Base-by-base conservation (phyloP, 139 green algal species). In the Haematococcus lacustris region DNA sequence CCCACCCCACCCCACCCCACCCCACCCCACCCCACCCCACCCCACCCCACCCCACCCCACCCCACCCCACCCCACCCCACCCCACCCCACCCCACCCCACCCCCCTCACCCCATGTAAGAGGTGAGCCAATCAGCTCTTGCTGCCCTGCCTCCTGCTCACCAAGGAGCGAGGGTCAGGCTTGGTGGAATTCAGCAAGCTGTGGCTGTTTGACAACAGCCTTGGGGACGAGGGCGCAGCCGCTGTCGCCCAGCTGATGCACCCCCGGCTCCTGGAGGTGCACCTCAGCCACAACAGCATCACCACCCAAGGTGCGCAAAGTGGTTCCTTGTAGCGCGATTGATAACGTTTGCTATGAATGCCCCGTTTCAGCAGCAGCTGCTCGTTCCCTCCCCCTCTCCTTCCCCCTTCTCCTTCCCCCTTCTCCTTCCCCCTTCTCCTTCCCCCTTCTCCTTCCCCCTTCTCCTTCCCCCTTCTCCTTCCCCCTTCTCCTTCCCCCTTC, bases 151-250 rank as follows among this genome's bases (percentile, higher is more conserved):
- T n/a, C n/a, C n/a, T n/a, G n/a, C n/a, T n/a, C n/a, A n/a, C n/a
- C n/a, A n/a, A 83, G 73, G 78, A 84, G 71, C 69, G 78, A 37
- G 73, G 23, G 2, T 38, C 37, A 2, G 3, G n/a, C 0, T 51
- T 71, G n/a, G 23, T 84, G 30, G 51, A 76, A 39, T 34, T 80
- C 1, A 51, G 66, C 43, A 91, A 91, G 80, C 82, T 91, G 69
- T 91, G 89, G 89, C 83, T 94, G 33, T 94, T 91, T 71, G 82
- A 91, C 75, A 93, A 93, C 74, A 32, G 71, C 23, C 69, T 93
- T 17, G 75, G 77, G 0, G 88, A 94, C 53, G 71, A 30, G 1
- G 89, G 86, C 1, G 88, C 84, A 0, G 73, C 47, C n/a, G 70
- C 78, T 13, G 68, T 87, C 38, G 80, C 88, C 0, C 43, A 76